A percentile compares a stretch with the other conserved stretches of the same genome.
These are phyloP conservation scores for Tripterygium wilfordii DNA, from an alignment of 177 flowering plant species.

Conservation along the genomic window DNA sequence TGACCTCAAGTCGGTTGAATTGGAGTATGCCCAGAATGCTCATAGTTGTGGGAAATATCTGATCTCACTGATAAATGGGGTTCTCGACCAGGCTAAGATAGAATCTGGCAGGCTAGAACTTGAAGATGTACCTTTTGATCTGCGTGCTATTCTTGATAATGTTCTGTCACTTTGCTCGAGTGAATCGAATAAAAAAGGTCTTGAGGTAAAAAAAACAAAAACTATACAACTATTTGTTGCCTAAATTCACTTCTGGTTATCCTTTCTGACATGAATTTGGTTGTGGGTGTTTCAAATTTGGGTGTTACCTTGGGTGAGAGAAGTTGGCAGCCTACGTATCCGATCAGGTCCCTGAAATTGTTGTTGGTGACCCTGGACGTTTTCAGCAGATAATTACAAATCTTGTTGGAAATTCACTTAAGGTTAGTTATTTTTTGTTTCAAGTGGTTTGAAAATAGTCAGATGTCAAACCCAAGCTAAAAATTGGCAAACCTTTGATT, in stretches of 20 bases:
- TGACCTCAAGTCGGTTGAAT: slow-evolving; percentile 59
- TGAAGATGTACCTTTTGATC: slow-evolving; percentile 78
- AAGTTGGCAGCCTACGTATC: slow-evolving; percentile 91
- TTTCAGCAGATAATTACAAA: slow-evolving; percentile 87
- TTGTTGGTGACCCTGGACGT: slow-evolving; percentile 81
- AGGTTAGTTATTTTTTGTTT: too few species aligned
- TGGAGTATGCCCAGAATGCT: slow-evolving; percentile 83
- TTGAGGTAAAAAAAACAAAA: slow-evolving; percentile 90
- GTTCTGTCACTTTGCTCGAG: slow-evolving; percentile 66
- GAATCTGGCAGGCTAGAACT: slow-evolving; percentile 95
- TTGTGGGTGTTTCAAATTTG: too few species aligned
- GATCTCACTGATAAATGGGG: slow-evolving; percentile 81
- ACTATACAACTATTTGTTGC: too few species aligned
- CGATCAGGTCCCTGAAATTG: slow-evolving; percentile 60
- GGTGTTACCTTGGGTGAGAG: slow-evolving; percentile 23
- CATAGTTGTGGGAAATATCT: slow-evolving; percentile 76
- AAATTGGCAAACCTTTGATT: too few species aligned
- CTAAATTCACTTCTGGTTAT: not conserved
- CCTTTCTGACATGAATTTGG: slow-evolving; percentile 1
- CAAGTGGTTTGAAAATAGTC: too few species aligned
- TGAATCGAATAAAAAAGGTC: slow-evolving; percentile 63
- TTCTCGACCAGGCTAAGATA: slow-evolving; percentile 96
- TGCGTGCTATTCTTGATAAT: slow-evolving; percentile 64
- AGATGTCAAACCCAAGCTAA: too few species aligned
- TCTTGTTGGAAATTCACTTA: slow-evolving; percentile 91